These are phyloP conservation scores for Gossypium ekmanianum DNA, from an alignment of 345 rosid species.

Conservation along the genomic window DNA sequence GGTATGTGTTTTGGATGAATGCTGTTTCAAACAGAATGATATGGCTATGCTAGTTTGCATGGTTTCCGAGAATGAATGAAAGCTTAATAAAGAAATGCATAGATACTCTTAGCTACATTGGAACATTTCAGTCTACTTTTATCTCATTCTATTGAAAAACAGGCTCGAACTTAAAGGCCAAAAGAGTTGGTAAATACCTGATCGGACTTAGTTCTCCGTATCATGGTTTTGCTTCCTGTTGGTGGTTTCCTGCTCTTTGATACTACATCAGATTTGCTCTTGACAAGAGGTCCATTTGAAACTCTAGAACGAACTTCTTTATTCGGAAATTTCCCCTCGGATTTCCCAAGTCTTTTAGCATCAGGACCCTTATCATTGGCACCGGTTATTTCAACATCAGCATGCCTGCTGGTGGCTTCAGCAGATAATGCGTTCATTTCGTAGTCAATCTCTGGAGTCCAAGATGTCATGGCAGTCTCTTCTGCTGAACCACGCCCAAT, in stretches of 20 bases:
- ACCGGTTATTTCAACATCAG: conserved; percentile 30
- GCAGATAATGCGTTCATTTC: conserved; percentile 43
- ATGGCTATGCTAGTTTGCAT: conserved; percentile 1
- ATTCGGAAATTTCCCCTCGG: conserved; percentile 35
- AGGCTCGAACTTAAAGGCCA: background rate
- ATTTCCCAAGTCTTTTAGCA: conserved; percentile 31
- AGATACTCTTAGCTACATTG: background rate
- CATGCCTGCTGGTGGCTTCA: conserved; percentile 32
- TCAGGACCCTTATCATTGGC: conserved; percentile 23
- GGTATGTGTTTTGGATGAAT: background rate
- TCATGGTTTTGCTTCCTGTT: conserved; percentile 51
- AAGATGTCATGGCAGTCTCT: conserved; percentile 39
- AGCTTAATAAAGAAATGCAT: background rate
- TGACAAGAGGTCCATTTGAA: conserved; percentile 40
- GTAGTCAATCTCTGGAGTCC: conserved; percentile 82
- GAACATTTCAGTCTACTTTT: conserved; percentile 6
- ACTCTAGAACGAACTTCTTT: conserved; percentile 54
- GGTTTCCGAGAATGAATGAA: background rate
- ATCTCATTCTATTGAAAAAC: background rate
- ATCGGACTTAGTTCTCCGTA: conserved; percentile 55
- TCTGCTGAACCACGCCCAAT: conserved; percentile 62
- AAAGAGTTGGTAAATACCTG: conserved; percentile 40
- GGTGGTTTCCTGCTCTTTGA: conserved; percentile 57
- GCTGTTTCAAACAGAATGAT: background rate
- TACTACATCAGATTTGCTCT: conserved; percentile 39